Evolutionary conservation across 73 alveolate genomes (phyloP), one percentile per base, ranked within the genome.

Genomic region (Stentor coeruleus): DNA sequence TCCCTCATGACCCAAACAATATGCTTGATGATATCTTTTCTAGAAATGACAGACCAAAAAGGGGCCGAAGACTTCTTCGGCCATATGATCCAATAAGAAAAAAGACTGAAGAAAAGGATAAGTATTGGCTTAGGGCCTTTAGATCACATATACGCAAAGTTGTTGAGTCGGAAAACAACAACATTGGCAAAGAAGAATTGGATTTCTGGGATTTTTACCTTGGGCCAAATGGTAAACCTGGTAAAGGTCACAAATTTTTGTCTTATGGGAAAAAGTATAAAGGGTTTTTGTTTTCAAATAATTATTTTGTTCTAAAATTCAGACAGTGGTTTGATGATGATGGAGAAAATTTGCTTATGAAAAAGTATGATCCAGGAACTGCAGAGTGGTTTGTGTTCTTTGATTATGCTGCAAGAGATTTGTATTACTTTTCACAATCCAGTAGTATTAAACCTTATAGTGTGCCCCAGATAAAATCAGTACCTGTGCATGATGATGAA

Each of bases 121-220:
- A 66, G 79, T 66, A 66, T 66, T 66, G 79, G 79, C 79, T 66
- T 66, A 0, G 79, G 33, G 79, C 79, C 33, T 66, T 66, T 2
- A 66, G 79, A 33, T 20, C 40, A 20, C 33, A 66, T 33, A 66
- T 31, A 28, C 37, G n/a, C 2, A 20, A 66, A 31, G 37, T 20
- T 33, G 11, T 1, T 66, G 37, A 66, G n/a, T 20, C n/a, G 14
- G 33, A 20, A 1, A 2, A 20, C 2, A 33, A 26, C n/a, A 26
- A 31, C 49, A 1, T 66, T 37, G 79, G 79, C 40, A 66, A 33
- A 66, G 79, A 66, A 0, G 79, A 66, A 20, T 26, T 66, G 14
- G 79, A 66, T 1, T 66, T 66, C 39, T 66, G 79, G 37, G 40
- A 66, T 20, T 66, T 66, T 66, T 66, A 66, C 37, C 11, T 66